Evolutionary conservation across 768 basidiomycete genomes (phyloP).

Genomic region (Mycena indigotica): DNA sequence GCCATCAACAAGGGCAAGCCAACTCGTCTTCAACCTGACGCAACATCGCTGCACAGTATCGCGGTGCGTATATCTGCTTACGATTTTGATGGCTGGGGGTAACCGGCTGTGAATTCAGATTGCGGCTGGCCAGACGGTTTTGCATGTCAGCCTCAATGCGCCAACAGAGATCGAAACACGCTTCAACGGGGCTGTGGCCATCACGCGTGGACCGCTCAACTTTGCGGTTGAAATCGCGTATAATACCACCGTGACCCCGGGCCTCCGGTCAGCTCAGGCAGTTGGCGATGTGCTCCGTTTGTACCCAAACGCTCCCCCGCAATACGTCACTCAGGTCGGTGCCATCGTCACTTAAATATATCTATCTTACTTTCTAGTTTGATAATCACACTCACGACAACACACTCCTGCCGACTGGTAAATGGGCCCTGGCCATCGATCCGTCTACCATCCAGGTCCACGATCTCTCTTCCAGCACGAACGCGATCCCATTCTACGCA

Average conservation of each 20-base stretch:
- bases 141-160: conserved; percentile 35
- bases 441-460: conserved; percentile 36
- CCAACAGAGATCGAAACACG: conserved; percentile 38
- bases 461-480: conserved; percentile 30
- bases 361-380: conserved; percentile 26
- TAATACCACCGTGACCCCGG: conserved; percentile 37
- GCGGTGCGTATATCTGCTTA: conserved; percentile 29
- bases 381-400: conserved; percentile 43
- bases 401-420: conserved; percentile 39
- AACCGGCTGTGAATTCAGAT: conserved; percentile 14
- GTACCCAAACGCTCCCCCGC: conserved; percentile 39
- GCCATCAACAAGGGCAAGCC: conserved; percentile 32
- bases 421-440: conserved; percentile 45
- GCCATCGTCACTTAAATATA: neutral
- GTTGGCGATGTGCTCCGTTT: conserved; percentile 35
- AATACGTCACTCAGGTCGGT: conserved; percentile 40
- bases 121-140: conserved; percentile 31
- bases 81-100: too few species aligned
- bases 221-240: conserved; percentile 40
- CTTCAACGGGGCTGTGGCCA: conserved; percentile 38
- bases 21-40: conserved; percentile 27
- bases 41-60: conserved; percentile 36
- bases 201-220: conserved; percentile 40
- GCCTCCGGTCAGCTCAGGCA: conserved; percentile 40
- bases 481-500: conserved; percentile 39